Conservation (phyloP, 345 rosid genomes). For the Syzygium aromaticum region DNA sequence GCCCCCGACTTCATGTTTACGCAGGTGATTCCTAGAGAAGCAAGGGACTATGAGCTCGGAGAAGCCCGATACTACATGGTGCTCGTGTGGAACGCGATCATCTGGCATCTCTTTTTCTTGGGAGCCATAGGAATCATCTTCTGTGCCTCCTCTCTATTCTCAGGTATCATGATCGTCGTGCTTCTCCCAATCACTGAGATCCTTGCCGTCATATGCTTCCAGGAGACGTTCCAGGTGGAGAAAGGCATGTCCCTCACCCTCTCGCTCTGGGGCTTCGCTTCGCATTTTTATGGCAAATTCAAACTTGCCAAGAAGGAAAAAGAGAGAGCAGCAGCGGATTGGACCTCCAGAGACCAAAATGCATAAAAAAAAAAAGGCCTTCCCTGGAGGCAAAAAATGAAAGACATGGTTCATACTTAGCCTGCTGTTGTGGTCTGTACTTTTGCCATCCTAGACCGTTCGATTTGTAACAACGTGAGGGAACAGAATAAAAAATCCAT, state of each 20-base stretch:
- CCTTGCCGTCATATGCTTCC: slow-evolving; percentile 53
- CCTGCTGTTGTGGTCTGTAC: not conserved
- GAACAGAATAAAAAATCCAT: not conserved
- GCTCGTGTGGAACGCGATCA: slow-evolving; percentile 19
- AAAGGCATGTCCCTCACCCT: slow-evolving; percentile 61
- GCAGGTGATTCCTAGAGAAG: slow-evolving; percentile 62
- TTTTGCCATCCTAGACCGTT: not conserved
- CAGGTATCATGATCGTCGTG: slow-evolving; percentile 38
- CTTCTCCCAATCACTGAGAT: slow-evolving; percentile 54
- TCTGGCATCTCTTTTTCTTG: slow-evolving; percentile 50
- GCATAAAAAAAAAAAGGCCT: not conserved
- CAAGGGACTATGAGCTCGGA: slow-evolving; percentile 40
- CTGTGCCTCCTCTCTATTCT: slow-evolving; percentile 47
- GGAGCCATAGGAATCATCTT: slow-evolving; percentile 63
- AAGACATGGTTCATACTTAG: not conserved
- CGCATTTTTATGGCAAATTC: slow-evolving; percentile 59
- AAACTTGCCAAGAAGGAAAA: slow-evolving; percentile 18
- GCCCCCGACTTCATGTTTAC: not conserved
- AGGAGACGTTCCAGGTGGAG: slow-evolving; percentile 53
- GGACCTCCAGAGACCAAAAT: not conserved
- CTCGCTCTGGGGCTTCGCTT: slow-evolving; percentile 67
- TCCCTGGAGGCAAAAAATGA: not conserved
- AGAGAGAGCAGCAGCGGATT: not conserved
- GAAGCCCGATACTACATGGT: slow-evolving; percentile 39
- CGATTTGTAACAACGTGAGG: not conserved